Evolutionary conservation across 2,329 filamentous ascomycete species (phyloP), one percentile per base, ranked within the genome.

Genomic region (Colletotrichum noveboracense): DNA sequence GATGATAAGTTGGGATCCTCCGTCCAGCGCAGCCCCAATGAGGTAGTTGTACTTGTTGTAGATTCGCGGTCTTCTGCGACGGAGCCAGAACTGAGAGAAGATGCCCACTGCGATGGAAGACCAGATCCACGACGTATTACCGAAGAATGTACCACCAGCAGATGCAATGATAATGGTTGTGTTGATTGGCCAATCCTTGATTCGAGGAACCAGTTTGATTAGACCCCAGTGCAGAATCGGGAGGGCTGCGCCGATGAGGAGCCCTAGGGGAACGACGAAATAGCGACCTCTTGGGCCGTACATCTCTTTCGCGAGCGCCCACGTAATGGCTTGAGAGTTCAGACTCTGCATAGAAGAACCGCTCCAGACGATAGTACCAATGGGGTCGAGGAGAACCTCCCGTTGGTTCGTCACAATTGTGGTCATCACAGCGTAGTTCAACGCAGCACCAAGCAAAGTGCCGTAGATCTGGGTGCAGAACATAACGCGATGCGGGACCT

Each of bases 391-490:
- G 1, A 89, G 82, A 30, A 88, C 84, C 1, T 85, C 81, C 3
- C 82, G 80, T 74, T 88, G 86, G 68, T 84, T 83, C 7, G 79
- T 79, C 3, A 89, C 85, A 55, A 90, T 88, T 14, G 82, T 84
- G 28, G 80, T 84, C 85, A 88, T 88, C 78, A 89, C 84, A 56
- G 84, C 81, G 73, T 86, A 89, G 78, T 89, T 88, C 70, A 89
- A 80, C 2, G 86, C 78, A 1, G 85, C 85, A 2, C 86, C 86
- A 5, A 88, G 78, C 4, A 87, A 43, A 18, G 82, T 85, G 6
- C 86, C 87, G 10, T 83, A 78, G 6, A 88, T 82, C 70, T 88
- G 88, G 5, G 85, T 83, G 28, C 48, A 62, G 21, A 81, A 81
- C 56, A 88, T 89, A 65, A 83, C 81, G n/a, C 84, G 82, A 9